These are phyloP conservation scores for Panellus pusillus DNA, from an alignment of 768 basidiomycete species.

Conservation along the genomic window DNA sequence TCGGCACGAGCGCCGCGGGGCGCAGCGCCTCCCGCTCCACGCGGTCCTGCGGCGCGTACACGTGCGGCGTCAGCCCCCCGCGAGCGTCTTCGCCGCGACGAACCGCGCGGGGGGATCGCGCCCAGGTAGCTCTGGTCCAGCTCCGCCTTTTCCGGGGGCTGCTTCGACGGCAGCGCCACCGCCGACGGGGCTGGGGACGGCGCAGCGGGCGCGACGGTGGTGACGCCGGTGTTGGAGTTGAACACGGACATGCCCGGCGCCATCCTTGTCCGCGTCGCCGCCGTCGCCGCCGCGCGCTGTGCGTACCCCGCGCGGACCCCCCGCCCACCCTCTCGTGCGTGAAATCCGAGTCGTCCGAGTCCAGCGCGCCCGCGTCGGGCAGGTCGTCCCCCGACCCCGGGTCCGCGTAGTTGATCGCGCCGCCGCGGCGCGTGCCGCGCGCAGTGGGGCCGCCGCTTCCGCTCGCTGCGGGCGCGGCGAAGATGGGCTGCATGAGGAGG, in stretches of 20 bases:
- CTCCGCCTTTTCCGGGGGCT: conserved; percentile 52
- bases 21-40: conserved; percentile 62
- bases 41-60: conserved; percentile 73
- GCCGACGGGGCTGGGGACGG: too few species aligned
- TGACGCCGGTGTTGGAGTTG: conserved; percentile 49
- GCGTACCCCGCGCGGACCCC: conserved; percentile 43
- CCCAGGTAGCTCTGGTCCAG: conserved; percentile 91
- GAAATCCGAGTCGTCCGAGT: conserved; percentile 85
- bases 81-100: conserved; percentile 52
- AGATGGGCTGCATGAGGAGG: conserved; percentile 86
- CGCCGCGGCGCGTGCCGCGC: conserved; percentile 59
- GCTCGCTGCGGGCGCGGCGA: conserved; percentile 30
- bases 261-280: conserved; percentile 38
- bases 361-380: conserved; percentile 77
- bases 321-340: conserved; percentile 26
- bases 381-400: conserved; percentile 82
- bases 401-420: conserved; percentile 84
- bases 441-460: conserved; percentile 66
- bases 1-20: conserved; percentile 69
- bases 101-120: conserved; percentile 74
- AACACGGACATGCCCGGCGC: conserved; percentile 55
- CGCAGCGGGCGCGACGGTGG: conserved; percentile 32
- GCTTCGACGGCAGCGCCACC: too few species aligned
- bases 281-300: too few species aligned
- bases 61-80: conserved; percentile 63